Evolutionary conservation across 306 rosid genomes (phyloP).

Genomic region (Medicago arabica): DNA sequence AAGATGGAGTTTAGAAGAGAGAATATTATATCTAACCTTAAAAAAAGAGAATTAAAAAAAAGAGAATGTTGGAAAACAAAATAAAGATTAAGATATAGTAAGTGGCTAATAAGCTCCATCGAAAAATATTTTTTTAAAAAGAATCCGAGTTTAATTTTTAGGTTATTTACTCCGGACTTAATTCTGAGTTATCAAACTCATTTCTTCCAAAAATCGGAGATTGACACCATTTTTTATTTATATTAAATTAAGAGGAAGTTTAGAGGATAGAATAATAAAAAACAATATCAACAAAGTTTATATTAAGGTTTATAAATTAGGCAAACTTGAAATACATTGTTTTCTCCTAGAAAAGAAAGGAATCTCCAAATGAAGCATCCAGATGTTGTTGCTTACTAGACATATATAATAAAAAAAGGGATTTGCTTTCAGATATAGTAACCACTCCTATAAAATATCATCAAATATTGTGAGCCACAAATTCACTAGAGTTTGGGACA

Average conservation of each 20-base stretch:
- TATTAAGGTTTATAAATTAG: not conserved
- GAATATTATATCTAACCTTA: no score
- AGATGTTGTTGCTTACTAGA: constrained; percentile 31
- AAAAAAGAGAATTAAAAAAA: no score
- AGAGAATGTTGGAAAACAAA: no score
- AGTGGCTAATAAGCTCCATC: no score
- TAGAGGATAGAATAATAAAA: not conserved
- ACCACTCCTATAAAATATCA: not conserved
- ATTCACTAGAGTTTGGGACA: constrained; percentile 24
- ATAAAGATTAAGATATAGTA: no score
- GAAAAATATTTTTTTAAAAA: no score
- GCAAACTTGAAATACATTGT: not conserved
- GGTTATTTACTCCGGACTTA: no score
- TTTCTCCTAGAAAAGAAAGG: not conserved
- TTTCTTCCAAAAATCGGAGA: no score
- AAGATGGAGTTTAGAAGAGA: no score
- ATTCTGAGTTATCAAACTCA: no score
- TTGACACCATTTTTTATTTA: no score
- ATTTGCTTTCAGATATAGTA: constrained; percentile 29
- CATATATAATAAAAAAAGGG: not conserved
- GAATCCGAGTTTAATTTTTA: no score
- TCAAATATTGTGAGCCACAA: constrained; percentile 48
- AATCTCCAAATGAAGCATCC: constrained; percentile 23
- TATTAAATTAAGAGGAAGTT: not conserved
- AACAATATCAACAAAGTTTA: not conserved